Base-by-base conservation (phyloP, 73 alveolate genomes). In the Tetrahymena malaccensis region DNA sequence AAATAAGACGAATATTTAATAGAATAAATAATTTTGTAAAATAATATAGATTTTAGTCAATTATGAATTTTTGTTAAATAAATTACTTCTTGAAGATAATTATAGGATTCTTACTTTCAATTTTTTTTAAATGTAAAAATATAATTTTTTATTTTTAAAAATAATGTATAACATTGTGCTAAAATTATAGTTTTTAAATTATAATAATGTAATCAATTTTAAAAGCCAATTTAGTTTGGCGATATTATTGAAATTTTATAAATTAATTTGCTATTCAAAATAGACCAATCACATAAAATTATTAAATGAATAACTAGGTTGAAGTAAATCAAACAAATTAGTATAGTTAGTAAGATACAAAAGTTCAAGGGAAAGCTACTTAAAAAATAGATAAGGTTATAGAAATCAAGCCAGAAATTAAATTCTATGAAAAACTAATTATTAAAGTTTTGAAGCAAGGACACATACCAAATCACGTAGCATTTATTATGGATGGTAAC, bases 401-500 rank as follows among this genome's bases (percentile, higher is more conserved):
- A 27, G 89, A 70, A 70, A 70, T 70, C 22, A 70, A 70, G 25
- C 37, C 89, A 70, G 34, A 70, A 70, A 70, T 70, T 70, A 70
- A 31, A 70, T 70, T 70, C 22, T 43, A 89, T 89, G 94, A 89
- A 89, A 89, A 89, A 43, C 34, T 89, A 15, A 6, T 89, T n/a
- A 43, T 89, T 11, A 43, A 83, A 21, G 33, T 94, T 37, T 40
- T 94, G 37, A 38, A 85, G 35, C 35, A 55, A 44, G 96, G 96
- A 34, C 56, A 58, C 17, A 85, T 94, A n/a, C 96, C 96, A 34
- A 37, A 93, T n/a, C 96, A 94, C n/a, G 43, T 94, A 31, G 96
- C 96, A 25, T 94, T 94, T 93, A 94, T 94, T 21, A 94, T 94
- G 96, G 96, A 94, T 38, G 96, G 96, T 11, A 94, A 94, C 43